A percentile compares a stretch with the other conserved stretches of the same genome.
phyloP scores from a whole-genome alignment of 345 rosid species.

The Cardamine chenopodiifolia region DNA sequence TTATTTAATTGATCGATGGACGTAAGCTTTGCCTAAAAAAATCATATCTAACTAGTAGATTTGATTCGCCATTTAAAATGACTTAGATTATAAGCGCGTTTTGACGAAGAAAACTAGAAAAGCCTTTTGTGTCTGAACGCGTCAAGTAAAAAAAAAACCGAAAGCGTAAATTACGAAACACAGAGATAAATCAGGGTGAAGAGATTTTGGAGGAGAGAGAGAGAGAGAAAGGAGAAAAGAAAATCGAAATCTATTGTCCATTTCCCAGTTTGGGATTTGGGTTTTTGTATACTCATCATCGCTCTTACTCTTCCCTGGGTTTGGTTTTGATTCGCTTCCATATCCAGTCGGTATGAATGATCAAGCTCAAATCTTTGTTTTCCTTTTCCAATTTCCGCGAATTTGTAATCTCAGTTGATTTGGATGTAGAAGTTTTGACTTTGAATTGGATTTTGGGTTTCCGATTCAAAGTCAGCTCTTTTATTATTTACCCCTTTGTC shows the following conservation, averaged over 20 bases:
- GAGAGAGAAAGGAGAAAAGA: not conserved
- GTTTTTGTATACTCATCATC: not conserved
- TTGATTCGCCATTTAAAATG: constrained; percentile 4
- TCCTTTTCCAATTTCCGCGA: too few species aligned
- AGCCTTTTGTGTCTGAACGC: not conserved
- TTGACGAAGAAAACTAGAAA: not conserved
- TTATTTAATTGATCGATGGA: not conserved
- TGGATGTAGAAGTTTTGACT: constrained; percentile 37
- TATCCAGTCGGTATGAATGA: constrained; percentile 36
- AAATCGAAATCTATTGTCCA: constrained; percentile 32
- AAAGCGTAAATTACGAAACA: not conserved
- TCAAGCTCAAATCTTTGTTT: constrained; percentile 3
- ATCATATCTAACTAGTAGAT: too few species aligned
- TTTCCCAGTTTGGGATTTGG: constrained; percentile 27
- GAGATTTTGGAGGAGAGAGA: not conserved
- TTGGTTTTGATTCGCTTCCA: constrained; percentile 27
- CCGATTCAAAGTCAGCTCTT: constrained; percentile 30
- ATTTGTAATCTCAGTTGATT: constrained; percentile 4
- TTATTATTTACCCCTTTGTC: constrained; percentile 12
- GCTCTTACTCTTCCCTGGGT: not conserved
- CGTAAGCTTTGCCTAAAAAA: not conserved
- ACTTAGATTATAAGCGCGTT: not conserved
- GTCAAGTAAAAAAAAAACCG: not conserved
- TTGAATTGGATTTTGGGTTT: constrained; percentile 41
- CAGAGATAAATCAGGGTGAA: constrained; percentile 3